phyloP scores from a whole-genome alignment of 1,284 basidiomycete genomes.

The Ganoderma sp. region DNA sequence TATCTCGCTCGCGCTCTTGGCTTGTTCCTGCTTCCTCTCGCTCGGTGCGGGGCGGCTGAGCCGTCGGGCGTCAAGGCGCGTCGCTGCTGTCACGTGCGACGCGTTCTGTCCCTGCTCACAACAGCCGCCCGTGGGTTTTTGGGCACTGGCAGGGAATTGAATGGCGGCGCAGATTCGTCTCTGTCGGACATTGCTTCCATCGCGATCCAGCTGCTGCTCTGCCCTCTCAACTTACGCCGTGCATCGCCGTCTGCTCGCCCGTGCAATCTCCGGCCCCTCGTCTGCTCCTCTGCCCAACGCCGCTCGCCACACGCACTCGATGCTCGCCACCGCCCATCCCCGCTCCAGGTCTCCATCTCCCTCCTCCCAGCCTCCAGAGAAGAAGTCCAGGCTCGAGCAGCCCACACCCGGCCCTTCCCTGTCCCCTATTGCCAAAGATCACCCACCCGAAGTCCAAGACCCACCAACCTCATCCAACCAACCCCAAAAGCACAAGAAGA shows the following conservation, averaged over 20 bases:
- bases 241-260: constrained; percentile 5
- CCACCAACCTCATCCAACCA: constrained; percentile 27
- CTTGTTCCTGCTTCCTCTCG: too few relatives aligned
- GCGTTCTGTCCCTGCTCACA: constrained; percentile 15
- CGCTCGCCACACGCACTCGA: not conserved
- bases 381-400: constrained; percentile 47
- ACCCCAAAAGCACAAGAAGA: constrained; percentile 32
- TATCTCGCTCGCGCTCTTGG: too few relatives aligned
- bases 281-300: not conserved
- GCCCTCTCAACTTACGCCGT: constrained; percentile 2
- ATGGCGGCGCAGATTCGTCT: not conserved
- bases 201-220: not conserved
- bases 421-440: constrained; percentile 6
- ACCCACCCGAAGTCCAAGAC: constrained; percentile 22
- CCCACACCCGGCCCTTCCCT: constrained; percentile 2
- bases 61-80: constrained; percentile 16
- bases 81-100: constrained; percentile 29
- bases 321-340: constrained; percentile 24
- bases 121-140: constrained; percentile 8
- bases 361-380: constrained; percentile 36
- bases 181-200: not conserved
- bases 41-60: not conserved
- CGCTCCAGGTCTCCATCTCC: constrained; percentile 20
- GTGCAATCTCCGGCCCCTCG: not conserved
- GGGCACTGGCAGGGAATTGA: not conserved